phyloP scores from a whole-genome alignment of 441 rosid species.

The Arabidopsis lyrata region DNA sequence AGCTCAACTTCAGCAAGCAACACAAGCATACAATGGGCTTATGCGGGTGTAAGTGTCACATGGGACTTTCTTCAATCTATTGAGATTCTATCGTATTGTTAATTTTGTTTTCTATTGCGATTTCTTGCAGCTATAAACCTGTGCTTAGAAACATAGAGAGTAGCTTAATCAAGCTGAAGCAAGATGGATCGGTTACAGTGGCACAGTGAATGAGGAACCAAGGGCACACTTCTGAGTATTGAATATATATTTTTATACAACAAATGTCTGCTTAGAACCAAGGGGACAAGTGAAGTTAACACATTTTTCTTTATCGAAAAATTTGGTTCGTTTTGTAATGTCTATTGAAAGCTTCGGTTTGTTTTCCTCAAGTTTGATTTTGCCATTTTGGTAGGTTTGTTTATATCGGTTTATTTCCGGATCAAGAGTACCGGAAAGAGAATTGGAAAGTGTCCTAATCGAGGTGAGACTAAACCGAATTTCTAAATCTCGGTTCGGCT shows the following conservation, averaged over 20 bases:
- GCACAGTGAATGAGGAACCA: slow-evolving; percentile 46
- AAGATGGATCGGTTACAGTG: slow-evolving; percentile 64
- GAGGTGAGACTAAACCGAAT: not conserved
- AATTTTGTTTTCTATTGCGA: not conserved
- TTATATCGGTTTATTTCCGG: not conserved
- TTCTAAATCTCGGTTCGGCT: slow-evolving; percentile 2
- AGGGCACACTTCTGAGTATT: not conserved
- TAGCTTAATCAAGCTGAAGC: slow-evolving; percentile 87
- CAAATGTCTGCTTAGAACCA: not conserved
- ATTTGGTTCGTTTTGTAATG: not conserved
- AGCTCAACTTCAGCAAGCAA: not conserved
- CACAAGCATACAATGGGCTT: slow-evolving; percentile 80
- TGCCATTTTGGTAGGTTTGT: not conserved
- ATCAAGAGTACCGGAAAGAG: not conserved
- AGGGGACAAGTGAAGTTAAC: not conserved
- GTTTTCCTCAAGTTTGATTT: not conserved
- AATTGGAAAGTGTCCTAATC: not conserved
- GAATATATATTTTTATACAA: slow-evolving; percentile 22
- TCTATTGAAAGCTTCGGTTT: slow-evolving; percentile 6
- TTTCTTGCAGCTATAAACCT: slow-evolving; percentile 78
- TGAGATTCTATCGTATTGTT: not conserved
- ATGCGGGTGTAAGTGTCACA: slow-evolving; percentile 67
- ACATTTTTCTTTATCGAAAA: not conserved
- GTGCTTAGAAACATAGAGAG: slow-evolving; percentile 84
- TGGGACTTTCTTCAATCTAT: not conserved